Conservation (phyloP, 2,329 filamentous ascomycete species). For the Pseudodiploospora longispora region DNA sequence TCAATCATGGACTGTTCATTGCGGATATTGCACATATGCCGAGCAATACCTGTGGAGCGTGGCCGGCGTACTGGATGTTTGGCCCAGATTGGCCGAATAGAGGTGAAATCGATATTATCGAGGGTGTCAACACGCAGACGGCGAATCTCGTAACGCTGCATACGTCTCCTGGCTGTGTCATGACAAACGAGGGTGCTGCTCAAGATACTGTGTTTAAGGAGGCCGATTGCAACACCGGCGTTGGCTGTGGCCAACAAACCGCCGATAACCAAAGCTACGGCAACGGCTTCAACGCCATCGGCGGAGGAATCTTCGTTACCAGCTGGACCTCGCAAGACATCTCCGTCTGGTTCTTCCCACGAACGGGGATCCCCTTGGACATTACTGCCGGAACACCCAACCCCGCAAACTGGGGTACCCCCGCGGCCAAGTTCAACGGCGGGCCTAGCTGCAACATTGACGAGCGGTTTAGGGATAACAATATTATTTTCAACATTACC, state of each 20-base stretch:
- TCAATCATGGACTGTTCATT: slow-evolving; percentile 56
- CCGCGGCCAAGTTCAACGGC: slow-evolving; percentile 55
- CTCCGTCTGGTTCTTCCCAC: slow-evolving; percentile 67
- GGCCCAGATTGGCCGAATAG: slow-evolving; percentile 55
- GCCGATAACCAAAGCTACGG: slow-evolving; percentile 39
- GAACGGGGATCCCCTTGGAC: slow-evolving; percentile 50
- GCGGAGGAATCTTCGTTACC: slow-evolving; percentile 57
- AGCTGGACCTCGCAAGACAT: slow-evolving; percentile 63
- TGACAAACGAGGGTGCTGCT: slow-evolving; percentile 36
- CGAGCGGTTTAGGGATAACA: slow-evolving; percentile 55
- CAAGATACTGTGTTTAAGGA: slow-evolving; percentile 33
- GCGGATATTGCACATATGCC: slow-evolving; percentile 64
- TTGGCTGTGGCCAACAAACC: slow-evolving; percentile 48
- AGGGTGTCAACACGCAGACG: slow-evolving; percentile 54
- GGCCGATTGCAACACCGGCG: slow-evolving; percentile 40
- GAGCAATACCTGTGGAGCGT: slow-evolving; percentile 47
- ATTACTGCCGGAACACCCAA: slow-evolving; percentile 48
- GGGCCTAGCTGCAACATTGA: slow-evolving; percentile 59
- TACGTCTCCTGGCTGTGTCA: slow-evolving; percentile 48
- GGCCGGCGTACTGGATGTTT: slow-evolving; percentile 59
- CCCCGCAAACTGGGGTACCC: slow-evolving; percentile 54
- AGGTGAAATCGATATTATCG: slow-evolving; percentile 67
- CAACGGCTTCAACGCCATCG: slow-evolving; percentile 53
- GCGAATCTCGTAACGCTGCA: slow-evolving; percentile 55
- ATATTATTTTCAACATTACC: slow-evolving; percentile 66